Base-by-base conservation (phyloP, 108 stramenopile species). In the Skeletonema marinoi region DNA sequence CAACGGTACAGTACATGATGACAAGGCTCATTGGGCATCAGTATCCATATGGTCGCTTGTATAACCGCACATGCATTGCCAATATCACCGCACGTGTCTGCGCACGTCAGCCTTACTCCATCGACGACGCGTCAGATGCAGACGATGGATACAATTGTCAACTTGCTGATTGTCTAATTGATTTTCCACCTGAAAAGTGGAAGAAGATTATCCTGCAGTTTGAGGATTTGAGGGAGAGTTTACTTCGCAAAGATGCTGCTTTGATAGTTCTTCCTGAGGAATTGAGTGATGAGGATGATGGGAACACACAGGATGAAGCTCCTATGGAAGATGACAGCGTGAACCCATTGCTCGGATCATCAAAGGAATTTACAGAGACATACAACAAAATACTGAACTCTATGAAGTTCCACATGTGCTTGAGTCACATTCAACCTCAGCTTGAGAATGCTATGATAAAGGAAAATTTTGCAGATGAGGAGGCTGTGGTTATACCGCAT, bases 341-440 rank as follows among this genome's bases (percentile, higher is more conserved):
- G 39, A 38, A 85, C 50, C 38, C 60, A 61, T 59, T 36, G 32
- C 31, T 48, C 10, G 83, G 32, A 67, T 77, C 75, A n/a, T 48
- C 36, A 10, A 63, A 39, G n/a, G 72, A 66, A 29, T 83, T 83
- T 46, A 38, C 62, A n/a, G 33, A 58, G 21, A 12, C 16, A 13
- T 83, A 71, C 38, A 16, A 38, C 13, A 41, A 59, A 17, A 64
- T 83, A 61, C 21, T 68, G 67, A 64, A 70, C 31, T 64, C 10
- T 32, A 46, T 83, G 67, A 77, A 74, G 65, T 78, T 83, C 65
- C 76, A 83, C 51, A 19, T 56, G 25, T 83, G 82, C 44, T 68
- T 83, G 74, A 83, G 82, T 70, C 62, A 65, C 65, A 56, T 83
- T 2, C 82, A 60, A 50, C 82, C 82, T 41, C 63, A 74, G 48